Evolutionary conservation across 2,329 filamentous ascomycete genomes (phyloP), one percentile per base, ranked within the genome.

Genomic region (Ophiostoma novo-ulmi): DNA sequence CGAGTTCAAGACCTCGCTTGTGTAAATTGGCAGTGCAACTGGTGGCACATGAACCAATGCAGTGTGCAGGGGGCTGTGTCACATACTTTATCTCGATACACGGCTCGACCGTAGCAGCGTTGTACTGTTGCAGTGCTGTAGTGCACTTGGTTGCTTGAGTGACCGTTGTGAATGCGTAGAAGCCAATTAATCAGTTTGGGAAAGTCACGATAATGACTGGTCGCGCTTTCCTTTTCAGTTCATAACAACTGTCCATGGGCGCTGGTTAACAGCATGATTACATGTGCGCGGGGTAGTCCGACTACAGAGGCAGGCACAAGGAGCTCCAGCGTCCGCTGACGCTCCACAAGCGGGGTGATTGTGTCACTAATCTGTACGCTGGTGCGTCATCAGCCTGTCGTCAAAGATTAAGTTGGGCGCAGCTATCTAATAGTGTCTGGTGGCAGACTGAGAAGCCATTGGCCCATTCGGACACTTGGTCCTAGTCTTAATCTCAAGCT

Each of bases 281-380:
- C 36, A 65, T 65, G 63, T 41, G 63, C 63, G 63, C 63, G 63
- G 63, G 63, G 63, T 65, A 65, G 58, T 36, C 22, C 7, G 44
- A 48, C 48, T 14, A 39, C 17, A 64, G n/a, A 36, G 35, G 8
- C 61, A 38, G 31, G 58, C 58, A 26, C 31, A 36, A 20, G 31
- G 20, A 64, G 61, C 61, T 58, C 44, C 52, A 58, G 52, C 52
- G 52, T 22, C 10, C 22, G 4, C 20, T 31, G n/a, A 58, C 52
- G 22, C 52, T 31, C 52, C 52, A 22, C 22, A 58, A 26, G 52
- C 52, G 52, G 52, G 52, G 52, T 58, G 52, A 26, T 58, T 26
- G 52, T 58, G 52, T 13, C 52, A 58, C 52, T 26, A 58, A 26
- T n/a, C 44, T 20, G 41, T 6, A n/a, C 48, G 20, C 52, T 58